These are phyloP conservation scores for Coccomyxa subellipsoidea DNA, from an alignment of 163 green algal species.

Conservation along the genomic window DNA sequence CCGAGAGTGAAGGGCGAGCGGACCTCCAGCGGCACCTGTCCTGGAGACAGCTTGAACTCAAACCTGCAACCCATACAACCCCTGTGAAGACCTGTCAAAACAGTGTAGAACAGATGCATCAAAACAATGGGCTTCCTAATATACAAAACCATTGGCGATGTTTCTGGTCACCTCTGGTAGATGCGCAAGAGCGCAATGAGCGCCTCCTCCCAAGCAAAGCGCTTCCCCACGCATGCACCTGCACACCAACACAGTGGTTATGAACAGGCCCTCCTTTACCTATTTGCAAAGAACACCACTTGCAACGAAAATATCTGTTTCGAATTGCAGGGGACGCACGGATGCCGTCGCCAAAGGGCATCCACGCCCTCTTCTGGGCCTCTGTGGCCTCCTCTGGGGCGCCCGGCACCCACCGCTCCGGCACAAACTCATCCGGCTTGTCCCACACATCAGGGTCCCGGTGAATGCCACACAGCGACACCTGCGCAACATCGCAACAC, in stretches of 20 bases:
- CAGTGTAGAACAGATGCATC: too few relatives aligned
- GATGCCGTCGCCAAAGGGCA: conserved; percentile 34
- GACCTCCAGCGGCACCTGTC: neutral
- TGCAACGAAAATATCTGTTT: too few relatives aligned
- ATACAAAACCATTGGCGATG: too few relatives aligned
- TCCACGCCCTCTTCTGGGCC: conserved; percentile 17
- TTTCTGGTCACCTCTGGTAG: conserved; percentile 20
- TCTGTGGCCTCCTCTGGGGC: neutral
- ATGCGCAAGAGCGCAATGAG: conserved; percentile 23
- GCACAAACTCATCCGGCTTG: conserved; percentile 29
- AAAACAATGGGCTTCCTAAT: too few relatives aligned
- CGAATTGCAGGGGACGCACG: too few relatives aligned
- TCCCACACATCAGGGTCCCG: conserved; percentile 8
- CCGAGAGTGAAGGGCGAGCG: conserved; percentile 3
- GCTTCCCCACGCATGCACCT: conserved; percentile 5
- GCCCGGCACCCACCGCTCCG: conserved; percentile 27
- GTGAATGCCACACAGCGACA: conserved; percentile 30
- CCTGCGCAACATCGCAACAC: conserved; percentile 2
- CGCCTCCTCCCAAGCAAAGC: conserved; percentile 17
- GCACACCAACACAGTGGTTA: neutral
- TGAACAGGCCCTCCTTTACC: neutral
- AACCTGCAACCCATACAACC: neutral
- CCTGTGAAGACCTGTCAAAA: too few relatives aligned
- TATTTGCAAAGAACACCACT: neutral
- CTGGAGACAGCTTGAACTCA: conserved; percentile 1